phyloP scores from a whole-genome alignment of 2,329 filamentous ascomycete species.

The Proliferodiscus dingleyae region DNA sequence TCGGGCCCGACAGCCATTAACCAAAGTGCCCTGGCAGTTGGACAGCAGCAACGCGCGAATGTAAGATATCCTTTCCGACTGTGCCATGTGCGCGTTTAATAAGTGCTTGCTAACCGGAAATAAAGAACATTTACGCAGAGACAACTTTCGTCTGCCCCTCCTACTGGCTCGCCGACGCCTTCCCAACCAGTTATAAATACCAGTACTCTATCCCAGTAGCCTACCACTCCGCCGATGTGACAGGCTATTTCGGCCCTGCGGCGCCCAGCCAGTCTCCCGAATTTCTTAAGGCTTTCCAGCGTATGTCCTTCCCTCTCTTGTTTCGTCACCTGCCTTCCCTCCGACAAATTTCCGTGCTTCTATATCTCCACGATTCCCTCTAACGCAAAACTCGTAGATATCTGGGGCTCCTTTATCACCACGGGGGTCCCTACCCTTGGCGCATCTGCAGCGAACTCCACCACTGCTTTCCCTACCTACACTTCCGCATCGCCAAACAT shows the following conservation, averaged over 20 bases:
- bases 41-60: constrained; percentile 46
- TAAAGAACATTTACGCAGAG: constrained; percentile 44
- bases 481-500: constrained; percentile 1
- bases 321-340: neutral
- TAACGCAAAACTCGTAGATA: constrained; percentile 9
- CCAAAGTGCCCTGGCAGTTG: constrained; percentile 38
- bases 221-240: constrained; percentile 32
- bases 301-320: constrained; percentile 3
- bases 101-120: no score
- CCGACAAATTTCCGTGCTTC: constrained; percentile 12
- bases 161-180: constrained; percentile 48
- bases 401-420: constrained; percentile 4
- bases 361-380: constrained; percentile 15
- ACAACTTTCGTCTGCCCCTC: constrained; percentile 48
- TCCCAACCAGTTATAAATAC: constrained; percentile 37
- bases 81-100: no score
- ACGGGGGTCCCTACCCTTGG: neutral
- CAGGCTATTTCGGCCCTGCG: constrained; percentile 26
- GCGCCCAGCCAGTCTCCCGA: constrained; percentile 5
- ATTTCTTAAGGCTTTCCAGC: constrained; percentile 9
- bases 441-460: neutral
- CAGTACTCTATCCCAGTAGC: constrained; percentile 38
- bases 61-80: constrained; percentile 36
- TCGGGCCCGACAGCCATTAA: constrained; percentile 38
- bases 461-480: constrained; percentile 9